phyloP scores from a whole-genome alignment of 805 yeast genomes.

The Ogataea populi-albae region DNA sequence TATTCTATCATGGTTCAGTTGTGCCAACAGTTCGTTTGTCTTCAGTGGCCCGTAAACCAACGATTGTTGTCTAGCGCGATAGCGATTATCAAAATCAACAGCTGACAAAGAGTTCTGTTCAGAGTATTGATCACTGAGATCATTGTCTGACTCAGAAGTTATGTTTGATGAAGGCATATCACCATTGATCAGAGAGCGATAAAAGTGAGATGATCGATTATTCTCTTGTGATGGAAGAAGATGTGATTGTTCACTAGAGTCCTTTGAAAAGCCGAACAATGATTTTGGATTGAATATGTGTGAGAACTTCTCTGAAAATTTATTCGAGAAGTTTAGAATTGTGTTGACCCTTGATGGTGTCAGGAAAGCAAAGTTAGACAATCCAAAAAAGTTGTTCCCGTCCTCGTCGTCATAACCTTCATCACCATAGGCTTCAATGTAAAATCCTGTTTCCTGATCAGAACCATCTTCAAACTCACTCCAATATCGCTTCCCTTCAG shows the following conservation, averaged over 20 bases:
- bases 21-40: conserved; percentile 17
- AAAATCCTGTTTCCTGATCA: conserved; percentile 42
- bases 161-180: conserved; percentile 3
- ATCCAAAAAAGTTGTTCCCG: conserved; percentile 18
- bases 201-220: conserved; percentile 8
- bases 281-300: conserved; percentile 1
- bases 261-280: conserved; percentile 1
- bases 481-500: conserved; percentile 47
- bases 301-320: conserved; percentile 11
- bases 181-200: conserved; percentile 12
- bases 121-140: conserved; percentile 12
- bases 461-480: conserved; percentile 65
- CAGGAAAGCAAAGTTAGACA: conserved; percentile 20
- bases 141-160: conserved; percentile 19
- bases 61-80: conserved; percentile 10
- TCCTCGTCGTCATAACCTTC: conserved; percentile 20
- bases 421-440: conserved; percentile 37
- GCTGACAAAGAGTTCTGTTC: background rate
- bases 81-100: conserved; percentile 2
- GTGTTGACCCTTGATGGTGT: conserved; percentile 22
- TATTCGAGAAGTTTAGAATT: conserved; percentile 24
- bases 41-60: conserved; percentile 11
- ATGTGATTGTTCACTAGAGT: conserved; percentile 4
- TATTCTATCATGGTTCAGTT: conserved; percentile 40
- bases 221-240: conserved; percentile 1